Evolutionary conservation across 2,329 filamentous ascomycete genomes (phyloP), one percentile per base, ranked within the genome.

Genomic region (Fusarium fracticaudum): DNA sequence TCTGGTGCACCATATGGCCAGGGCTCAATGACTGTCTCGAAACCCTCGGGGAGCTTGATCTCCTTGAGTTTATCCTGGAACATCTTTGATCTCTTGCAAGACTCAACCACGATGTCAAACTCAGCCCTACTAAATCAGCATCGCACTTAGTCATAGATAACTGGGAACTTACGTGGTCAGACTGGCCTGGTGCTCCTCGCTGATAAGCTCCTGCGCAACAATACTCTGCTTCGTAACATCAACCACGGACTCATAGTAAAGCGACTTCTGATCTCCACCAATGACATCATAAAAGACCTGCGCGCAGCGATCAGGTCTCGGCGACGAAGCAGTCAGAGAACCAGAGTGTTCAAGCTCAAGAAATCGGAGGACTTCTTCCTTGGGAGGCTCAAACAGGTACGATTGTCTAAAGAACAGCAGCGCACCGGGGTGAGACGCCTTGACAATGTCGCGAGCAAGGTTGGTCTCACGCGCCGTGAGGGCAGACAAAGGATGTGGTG

Each of bases 331-430:
- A 79, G 82, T 78, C 29, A 83, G 58, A 9, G 78, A 62, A 0
- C 79, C 79, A 7, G 77, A 77, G 64, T 85, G 84, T 67, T 89
- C 60, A 51, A 80, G 78, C n/a, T 87, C 84, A 0, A 90, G 79
- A 53, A 85, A 90, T 0, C 66, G 72, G 2, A 86, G 69, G 73
- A 89, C 82, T 17, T 85, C 81, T 8, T 77, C 73, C 77, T 90
- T 90, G 1, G 82, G 80, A 0, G 88, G 88, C 72, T 90, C 87
- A 17, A 80, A 79, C 6, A 90, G 80, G 3, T 85, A 87, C 60
- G 88, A 86, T 38, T 85, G 83, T 15, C 87, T 84, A 73, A 90
- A 90, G 63, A 84, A 81, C 11, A 83, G 68, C 1, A 79, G 70
- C 1, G 79, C 67, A 6, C 76, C 79, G 5, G 79, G 73, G 35